These are phyloP conservation scores for Saccharomycopsis oosterbeekiorum DNA, from an alignment of 805 yeast species.

Conservation along the genomic window DNA sequence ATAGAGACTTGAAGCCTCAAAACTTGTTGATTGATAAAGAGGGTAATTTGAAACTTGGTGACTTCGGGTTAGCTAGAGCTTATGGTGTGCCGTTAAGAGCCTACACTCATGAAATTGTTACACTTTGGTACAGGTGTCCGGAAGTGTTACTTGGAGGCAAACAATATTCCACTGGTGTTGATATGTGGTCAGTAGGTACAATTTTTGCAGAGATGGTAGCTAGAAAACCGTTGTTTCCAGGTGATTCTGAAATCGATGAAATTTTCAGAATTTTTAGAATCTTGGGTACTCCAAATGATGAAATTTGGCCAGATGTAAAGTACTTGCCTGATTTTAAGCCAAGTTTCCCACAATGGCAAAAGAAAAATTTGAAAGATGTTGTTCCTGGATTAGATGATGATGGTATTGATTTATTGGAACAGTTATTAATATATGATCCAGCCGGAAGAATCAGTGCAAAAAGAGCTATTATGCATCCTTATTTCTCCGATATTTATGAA, in stretches of 20 bases:
- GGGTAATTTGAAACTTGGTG: conserved; percentile 84
- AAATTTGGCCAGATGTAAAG: conserved; percentile 89
- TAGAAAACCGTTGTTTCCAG: conserved; percentile 91
- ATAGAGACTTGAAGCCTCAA: conserved; percentile 95
- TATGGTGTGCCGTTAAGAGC: conserved; percentile 96
- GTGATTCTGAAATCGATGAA: conserved; percentile 96
- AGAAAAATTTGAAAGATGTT: conserved; percentile 44
- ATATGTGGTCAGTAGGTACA: conserved; percentile 98
- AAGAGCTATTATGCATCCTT: conserved; percentile 83
- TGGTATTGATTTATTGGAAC: conserved; percentile 76
- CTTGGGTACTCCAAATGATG: conserved; percentile 91
- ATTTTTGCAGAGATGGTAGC: conserved; percentile 97
- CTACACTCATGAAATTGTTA: conserved; percentile 96
- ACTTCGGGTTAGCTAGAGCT: conserved; percentile 94
- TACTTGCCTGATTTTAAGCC: conserved; percentile 88
- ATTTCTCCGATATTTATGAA: conserved; percentile 48
- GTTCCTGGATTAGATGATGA: conserved; percentile 66
- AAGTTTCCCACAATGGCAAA: conserved; percentile 84
- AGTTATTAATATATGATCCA: conserved; percentile 83
- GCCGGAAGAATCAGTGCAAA: conserved; percentile 89
- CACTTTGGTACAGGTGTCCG: conserved; percentile 96
- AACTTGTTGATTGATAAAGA: conserved; percentile 90
- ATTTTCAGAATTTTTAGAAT: conserved; percentile 86
- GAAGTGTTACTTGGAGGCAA: conserved; percentile 93
- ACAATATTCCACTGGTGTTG: conserved; percentile 96